phyloP scores from a whole-genome alignment of 192 early-diverging fungal species.

The Jimgerdemannia flammicorona region DNA sequence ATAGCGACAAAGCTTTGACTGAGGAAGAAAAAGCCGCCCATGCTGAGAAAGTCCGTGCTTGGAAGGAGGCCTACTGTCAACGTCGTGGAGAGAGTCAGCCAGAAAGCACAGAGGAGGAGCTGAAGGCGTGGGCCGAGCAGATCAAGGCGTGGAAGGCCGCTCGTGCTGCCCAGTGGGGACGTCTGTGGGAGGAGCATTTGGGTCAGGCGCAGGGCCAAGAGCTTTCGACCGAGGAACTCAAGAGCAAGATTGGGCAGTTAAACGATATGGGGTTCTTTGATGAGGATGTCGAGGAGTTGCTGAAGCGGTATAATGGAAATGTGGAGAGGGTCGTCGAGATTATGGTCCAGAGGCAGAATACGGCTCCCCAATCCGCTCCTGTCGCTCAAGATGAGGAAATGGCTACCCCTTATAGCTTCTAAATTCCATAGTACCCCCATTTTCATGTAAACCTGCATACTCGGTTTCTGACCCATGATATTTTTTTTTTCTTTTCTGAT shows the following conservation, averaged over 20 bases:
- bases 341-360: conserved; percentile 4
- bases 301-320: conserved; percentile 22
- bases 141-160: not conserved
- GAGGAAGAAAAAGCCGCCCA: not conserved
- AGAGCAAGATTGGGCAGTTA: not conserved
- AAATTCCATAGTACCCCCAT: not conserved
- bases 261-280: conserved; percentile 21
- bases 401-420: not conserved
- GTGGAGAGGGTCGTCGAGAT: conserved; percentile 21
- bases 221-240: not conserved
- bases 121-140: not conserved
- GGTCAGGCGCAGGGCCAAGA: not conserved
- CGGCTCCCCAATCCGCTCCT: not conserved
- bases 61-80: not conserved
- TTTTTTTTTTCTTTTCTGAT: too few species aligned
- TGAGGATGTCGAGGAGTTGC: conserved; percentile 13
- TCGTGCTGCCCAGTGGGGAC: not conserved
- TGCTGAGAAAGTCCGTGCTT: not conserved
- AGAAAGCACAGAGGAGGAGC: too few species aligned
- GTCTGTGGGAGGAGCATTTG: not conserved
- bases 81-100: too few species aligned
- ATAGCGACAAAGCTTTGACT: not conserved
- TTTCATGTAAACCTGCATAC: too few species aligned
- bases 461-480: too few species aligned
- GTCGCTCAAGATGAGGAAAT: not conserved